phyloP scores from a whole-genome alignment of 2,329 filamentous ascomycete species.

The Arthroderma sp. region DNA sequence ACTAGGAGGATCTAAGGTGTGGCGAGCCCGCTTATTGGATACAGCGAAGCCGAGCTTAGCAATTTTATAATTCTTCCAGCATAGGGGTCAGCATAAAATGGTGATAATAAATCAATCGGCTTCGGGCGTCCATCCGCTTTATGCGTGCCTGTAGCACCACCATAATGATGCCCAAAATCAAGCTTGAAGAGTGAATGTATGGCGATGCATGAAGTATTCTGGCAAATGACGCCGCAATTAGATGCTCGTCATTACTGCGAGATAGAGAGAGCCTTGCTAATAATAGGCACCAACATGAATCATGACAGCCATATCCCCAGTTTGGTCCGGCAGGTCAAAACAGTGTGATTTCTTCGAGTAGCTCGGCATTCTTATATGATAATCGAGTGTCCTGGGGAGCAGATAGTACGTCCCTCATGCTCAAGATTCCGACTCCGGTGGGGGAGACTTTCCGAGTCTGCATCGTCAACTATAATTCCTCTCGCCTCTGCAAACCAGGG shows the following conservation, averaged over 20 bases:
- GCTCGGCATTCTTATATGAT: neutral
- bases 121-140: neutral
- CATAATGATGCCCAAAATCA: constrained; percentile 4
- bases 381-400: constrained; percentile 1
- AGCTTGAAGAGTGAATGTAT: neutral
- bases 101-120: no score
- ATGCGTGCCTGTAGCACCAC: neutral
- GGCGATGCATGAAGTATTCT: neutral
- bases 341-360: neutral
- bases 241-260: neutral
- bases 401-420: neutral
- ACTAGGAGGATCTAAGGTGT: no score
- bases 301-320: constrained; percentile 7
- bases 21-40: no score
- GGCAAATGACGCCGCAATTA: neutral
- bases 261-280: neutral
- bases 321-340: neutral
- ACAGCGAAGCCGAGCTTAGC: no score
- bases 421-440: neutral
- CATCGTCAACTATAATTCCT: neutral
- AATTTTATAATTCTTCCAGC: no score
- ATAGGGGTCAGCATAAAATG: no score
- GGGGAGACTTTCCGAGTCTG: neutral
- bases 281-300: constrained; percentile 4
- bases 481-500: neutral